Percentiles rank a stretch among this genome's conserved stretches.
These are phyloP conservation scores for Pharus latifolius DNA, from an alignment of 176 grass and related monocot genomes.

Conservation along the genomic window DNA sequence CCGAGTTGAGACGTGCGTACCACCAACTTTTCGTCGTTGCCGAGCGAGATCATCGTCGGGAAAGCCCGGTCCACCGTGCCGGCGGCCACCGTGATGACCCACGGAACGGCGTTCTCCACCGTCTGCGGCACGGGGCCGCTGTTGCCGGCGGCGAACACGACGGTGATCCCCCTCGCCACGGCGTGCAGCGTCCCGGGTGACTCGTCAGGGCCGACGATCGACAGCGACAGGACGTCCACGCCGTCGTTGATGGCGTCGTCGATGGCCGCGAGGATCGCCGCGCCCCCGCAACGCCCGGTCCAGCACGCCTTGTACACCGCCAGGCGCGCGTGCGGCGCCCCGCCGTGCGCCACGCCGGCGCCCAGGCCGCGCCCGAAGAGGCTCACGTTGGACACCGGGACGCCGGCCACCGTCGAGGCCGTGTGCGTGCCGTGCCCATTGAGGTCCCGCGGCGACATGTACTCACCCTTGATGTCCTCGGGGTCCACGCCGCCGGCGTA, in stretches of 20 bases:
- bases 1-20: neutral
- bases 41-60: constrained; percentile 26
- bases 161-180: constrained; percentile 27
- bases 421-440: constrained; percentile 30
- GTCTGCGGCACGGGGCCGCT: neutral
- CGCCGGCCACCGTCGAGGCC: constrained; percentile 39
- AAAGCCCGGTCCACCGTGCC: constrained; percentile 49
- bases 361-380: constrained; percentile 21
- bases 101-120: constrained; percentile 11
- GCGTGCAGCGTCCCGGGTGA: constrained; percentile 31
- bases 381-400: constrained; percentile 13
- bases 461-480: neutral
- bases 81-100: constrained; percentile 40
- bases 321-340: constrained; percentile 33
- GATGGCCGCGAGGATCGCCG: constrained; percentile 3
- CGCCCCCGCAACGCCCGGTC: neutral
- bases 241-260: constrained; percentile 64
- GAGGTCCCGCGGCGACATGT: constrained; percentile 24
- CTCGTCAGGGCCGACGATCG: neutral
- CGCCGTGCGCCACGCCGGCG: constrained; percentile 26
- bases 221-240: constrained; percentile 56
- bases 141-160: constrained; percentile 31
- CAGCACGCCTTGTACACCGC: constrained; percentile 47
- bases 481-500: neutral
- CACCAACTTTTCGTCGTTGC: constrained; percentile 32